Conservation (phyloP, 371 early-diverging fungal genomes). For the Thermomucor indicae-seudaticae region DNA sequence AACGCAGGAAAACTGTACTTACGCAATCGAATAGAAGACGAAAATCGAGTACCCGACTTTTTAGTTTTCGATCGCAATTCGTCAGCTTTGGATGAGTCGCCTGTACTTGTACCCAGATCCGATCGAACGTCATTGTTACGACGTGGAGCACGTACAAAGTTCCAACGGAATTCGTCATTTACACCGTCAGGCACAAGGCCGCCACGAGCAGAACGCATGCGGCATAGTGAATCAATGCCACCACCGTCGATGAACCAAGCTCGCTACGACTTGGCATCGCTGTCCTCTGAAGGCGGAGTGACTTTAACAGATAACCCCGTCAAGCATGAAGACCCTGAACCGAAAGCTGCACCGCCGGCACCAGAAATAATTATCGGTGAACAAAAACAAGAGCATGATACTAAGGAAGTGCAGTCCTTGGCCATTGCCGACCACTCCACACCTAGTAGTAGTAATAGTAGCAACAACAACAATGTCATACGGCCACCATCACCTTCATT, state of each 20-base stretch:
- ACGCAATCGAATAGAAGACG: slow-evolving; percentile 2
- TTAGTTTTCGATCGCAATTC: slow-evolving; percentile 49
- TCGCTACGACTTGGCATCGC: too few species aligned
- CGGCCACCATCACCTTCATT: neutral
- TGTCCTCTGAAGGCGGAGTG: neutral
- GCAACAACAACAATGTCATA: slow-evolving; percentile 1
- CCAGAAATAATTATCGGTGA: neutral
- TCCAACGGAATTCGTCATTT: slow-evolving; percentile 41
- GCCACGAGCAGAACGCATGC: neutral
- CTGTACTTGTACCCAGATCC: slow-evolving; percentile 41
- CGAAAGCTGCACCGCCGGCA: neutral
- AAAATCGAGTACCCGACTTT: slow-evolving; percentile 29
- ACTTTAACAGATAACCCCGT: slow-evolving; percentile 2
- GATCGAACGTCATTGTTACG: slow-evolving; percentile 39
- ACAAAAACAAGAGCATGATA: neutral
- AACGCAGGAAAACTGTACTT: neutral
- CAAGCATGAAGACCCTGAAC: neutral
- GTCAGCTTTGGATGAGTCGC: slow-evolving; percentile 43
- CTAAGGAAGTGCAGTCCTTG: too few species aligned
- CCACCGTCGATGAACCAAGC: neutral
- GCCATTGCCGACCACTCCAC: too few species aligned
- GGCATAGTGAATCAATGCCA: slow-evolving; percentile 7
- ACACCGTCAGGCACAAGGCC: too few species aligned
- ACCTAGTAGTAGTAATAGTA: slow-evolving; percentile 1
- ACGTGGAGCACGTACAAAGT: slow-evolving; percentile 49